These are phyloP conservation scores for Chlamydomonas sp. DNA, from an alignment of 139 green algal species.

Conservation along the genomic window DNA sequence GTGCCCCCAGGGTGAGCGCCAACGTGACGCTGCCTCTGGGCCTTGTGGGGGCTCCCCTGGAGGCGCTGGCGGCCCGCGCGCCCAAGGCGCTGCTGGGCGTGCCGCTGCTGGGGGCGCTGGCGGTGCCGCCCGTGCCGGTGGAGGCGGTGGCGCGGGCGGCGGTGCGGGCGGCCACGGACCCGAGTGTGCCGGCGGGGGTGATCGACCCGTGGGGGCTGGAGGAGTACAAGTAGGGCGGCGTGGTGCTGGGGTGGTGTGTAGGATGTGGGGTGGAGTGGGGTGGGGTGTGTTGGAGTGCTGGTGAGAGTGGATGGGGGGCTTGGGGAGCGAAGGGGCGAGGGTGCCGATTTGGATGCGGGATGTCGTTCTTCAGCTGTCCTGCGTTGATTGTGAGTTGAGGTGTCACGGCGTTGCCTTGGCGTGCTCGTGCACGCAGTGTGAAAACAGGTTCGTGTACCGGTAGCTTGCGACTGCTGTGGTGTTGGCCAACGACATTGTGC, in stretches of 20 bases:
- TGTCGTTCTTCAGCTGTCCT: too few relatives aligned
- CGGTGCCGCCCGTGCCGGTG: conserved; percentile 80
- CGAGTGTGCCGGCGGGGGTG: conserved; percentile 65
- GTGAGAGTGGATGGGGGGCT: too few relatives aligned
- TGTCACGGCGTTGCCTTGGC: too few relatives aligned
- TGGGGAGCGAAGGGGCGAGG: too few relatives aligned
- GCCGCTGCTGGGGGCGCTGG: conserved; percentile 74
- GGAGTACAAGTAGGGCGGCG: conserved; percentile 49
- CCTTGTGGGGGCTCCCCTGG: conserved; percentile 62
- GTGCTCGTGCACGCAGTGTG: too few relatives aligned
- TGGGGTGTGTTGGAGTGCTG: neutral
- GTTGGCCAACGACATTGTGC: too few relatives aligned
- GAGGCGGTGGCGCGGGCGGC: conserved; percentile 80
- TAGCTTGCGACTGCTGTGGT: too few relatives aligned
- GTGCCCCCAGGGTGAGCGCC: conserved; percentile 54
- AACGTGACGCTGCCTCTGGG: conserved; percentile 72
- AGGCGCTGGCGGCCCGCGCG: conserved; percentile 62
- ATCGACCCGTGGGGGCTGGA: conserved; percentile 82
- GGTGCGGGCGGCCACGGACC: conserved; percentile 80
- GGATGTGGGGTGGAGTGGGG: neutral
- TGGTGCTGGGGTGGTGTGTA: neutral
- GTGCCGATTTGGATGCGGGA: too few relatives aligned
- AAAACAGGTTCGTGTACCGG: too few relatives aligned
- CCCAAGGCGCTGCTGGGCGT: conserved; percentile 51
- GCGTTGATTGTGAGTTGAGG: too few relatives aligned